Base-by-base conservation (phyloP, 176 grass and related monocot species). In the Puya raimondii region DNA sequence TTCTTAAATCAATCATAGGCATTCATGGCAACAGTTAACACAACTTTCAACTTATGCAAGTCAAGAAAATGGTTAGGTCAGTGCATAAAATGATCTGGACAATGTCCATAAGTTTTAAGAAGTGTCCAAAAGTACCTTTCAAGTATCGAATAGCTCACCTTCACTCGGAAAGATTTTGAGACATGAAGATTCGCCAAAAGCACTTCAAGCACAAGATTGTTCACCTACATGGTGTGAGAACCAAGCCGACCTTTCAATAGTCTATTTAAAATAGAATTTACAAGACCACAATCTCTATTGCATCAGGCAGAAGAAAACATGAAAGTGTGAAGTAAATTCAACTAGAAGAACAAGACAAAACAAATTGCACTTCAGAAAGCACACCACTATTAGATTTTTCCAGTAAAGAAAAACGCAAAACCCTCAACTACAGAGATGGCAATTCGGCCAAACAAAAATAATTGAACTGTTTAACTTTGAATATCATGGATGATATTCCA, bases 151-250 rank as follows among this genome's bases (percentile, higher is more conserved):
- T 48, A 71, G 42, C 51, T 85, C 49, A 97, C 93, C 74, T 85
- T 92, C 64, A 81, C 78, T 78, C 93, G 65, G 68, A 70, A 61
- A 75, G 89, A 97, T 78, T 90, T 51, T 11, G 84, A 70, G 56
- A 82, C 73, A 64, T 69, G 80, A 5, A 97, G 61, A 67, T 92
- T 97, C 77, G 80, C 74, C 68, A 97, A 76, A 80, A 97, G 82
- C 74, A 97, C 93, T 66, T 97, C 89, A 74, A 92, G 84, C 63
- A 97, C 80, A 74, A 83, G 61, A 74, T 97, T 97, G 64, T 87
- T 78, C 54, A 97, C 79, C 93, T 97, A 65, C 63, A 87, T 23
- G 66, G 77, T 78, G 63, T 71, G 61, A 75, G 72, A 25, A 74
- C 70, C 10, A 21, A 59, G 54, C 2, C 21, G n/a, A 59, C 7